Evolutionary conservation across 352 stramenopile species (phyloP).

Genomic region (Elongisporangium anandrum): DNA sequence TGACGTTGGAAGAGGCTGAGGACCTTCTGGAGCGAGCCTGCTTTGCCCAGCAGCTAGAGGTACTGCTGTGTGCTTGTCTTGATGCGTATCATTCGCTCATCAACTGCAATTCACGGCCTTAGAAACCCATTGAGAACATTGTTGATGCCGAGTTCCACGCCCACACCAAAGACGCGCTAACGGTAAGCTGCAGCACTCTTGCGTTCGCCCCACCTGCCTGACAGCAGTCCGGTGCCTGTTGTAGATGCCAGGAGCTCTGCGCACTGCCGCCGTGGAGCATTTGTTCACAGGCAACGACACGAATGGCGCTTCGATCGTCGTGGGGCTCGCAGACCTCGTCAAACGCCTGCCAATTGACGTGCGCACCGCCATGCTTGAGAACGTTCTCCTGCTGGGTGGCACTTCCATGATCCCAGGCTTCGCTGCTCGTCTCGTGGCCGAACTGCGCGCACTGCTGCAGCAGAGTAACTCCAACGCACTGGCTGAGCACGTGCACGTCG

Average conservation of each 20-base stretch:
- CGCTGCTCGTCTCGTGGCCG: slow-evolving; percentile 35
- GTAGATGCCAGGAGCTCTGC: slow-evolving; percentile 35
- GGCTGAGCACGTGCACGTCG: slow-evolving; percentile 30
- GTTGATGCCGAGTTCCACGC: slow-evolving; percentile 46
- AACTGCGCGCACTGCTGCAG: slow-evolving; percentile 32
- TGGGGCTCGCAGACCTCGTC: slow-evolving; percentile 44
- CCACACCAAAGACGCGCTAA: slow-evolving; percentile 24
- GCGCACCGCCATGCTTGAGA: slow-evolving; percentile 56
- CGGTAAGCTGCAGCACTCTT: slow-evolving; percentile 15
- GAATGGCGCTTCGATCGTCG: slow-evolving; percentile 47
- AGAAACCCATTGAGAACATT: slow-evolving; percentile 31
- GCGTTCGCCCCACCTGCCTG: not conserved
- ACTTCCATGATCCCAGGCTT: slow-evolving; percentile 76
- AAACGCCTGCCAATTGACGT: slow-evolving; percentile 65
- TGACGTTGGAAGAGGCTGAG: slow-evolving; percentile 30
- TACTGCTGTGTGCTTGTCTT: not conserved
- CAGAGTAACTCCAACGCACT: slow-evolving; percentile 29
- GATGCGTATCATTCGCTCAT: not conserved
- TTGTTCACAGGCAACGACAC: slow-evolving; percentile 44
- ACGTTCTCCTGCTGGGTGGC: slow-evolving; percentile 71
- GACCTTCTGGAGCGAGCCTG: slow-evolving; percentile 73
- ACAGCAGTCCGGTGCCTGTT: not conserved
- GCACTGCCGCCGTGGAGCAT: slow-evolving; percentile 37
- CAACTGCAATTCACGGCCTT: not conserved
- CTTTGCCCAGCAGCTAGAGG: slow-evolving; percentile 49